Evolutionary conservation across 2,329 filamentous ascomycete species (phyloP).

Genomic region (Fusarium pilosicola): DNA sequence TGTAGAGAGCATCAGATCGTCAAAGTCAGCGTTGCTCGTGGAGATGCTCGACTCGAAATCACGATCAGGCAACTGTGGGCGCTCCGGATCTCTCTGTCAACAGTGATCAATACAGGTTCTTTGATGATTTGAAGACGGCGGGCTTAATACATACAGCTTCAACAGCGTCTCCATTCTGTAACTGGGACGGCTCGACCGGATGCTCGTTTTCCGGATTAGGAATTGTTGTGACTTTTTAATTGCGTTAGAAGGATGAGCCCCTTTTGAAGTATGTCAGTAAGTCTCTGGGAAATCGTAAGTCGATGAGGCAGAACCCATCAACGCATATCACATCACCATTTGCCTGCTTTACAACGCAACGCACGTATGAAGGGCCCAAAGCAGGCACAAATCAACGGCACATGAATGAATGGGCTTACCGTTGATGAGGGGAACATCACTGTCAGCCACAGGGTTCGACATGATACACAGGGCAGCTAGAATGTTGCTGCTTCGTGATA

Average conservation of each 20-base stretch:
- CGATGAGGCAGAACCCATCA: background rate
- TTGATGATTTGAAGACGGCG: background rate
- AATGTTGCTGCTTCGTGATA: slow-evolving; percentile 4
- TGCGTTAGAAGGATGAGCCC: slow-evolving; percentile 3
- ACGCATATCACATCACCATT: slow-evolving; percentile 2
- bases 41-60: slow-evolving; percentile 30
- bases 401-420: slow-evolving; percentile 31
- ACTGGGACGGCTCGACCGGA: slow-evolving; percentile 15
- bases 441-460: slow-evolving; percentile 23
- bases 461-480: slow-evolving; percentile 17
- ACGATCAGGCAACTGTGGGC: slow-evolving; percentile 16
- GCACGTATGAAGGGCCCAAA: background rate
- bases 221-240: slow-evolving; percentile 38
- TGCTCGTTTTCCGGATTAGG: slow-evolving; percentile 31
- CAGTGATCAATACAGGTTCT: slow-evolving; percentile 4
- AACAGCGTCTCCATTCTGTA: slow-evolving; percentile 1
- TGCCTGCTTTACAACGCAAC: background rate
- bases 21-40: slow-evolving; percentile 33
- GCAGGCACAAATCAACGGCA: background rate
- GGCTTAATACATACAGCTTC: slow-evolving; percentile 18
- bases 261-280: slow-evolving; percentile 24
- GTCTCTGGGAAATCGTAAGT: background rate
- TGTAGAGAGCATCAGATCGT: slow-evolving; percentile 17
- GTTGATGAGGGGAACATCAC: slow-evolving; percentile 12
- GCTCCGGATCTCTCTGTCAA: slow-evolving; percentile 2